A percentile compares a stretch with the other conserved stretches of the same genome.
phyloP scores from a whole-genome alignment of 2,329 filamentous ascomycete genomes.

The Neofusicoccum ribis region DNA sequence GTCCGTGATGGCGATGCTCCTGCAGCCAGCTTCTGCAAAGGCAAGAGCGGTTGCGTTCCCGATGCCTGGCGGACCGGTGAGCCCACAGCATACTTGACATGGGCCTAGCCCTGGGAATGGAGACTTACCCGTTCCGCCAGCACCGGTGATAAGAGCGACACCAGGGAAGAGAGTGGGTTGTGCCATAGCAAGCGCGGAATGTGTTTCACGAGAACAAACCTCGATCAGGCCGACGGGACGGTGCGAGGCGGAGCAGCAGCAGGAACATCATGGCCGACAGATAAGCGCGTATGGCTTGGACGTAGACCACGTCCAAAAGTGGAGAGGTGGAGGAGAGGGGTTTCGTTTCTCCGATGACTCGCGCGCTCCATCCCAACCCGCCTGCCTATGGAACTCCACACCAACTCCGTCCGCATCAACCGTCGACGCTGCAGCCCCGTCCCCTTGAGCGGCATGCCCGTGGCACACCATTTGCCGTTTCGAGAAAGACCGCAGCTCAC shows the following conservation, averaged over 20 bases:
- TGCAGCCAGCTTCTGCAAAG: conserved; percentile 54
- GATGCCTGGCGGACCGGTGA: conserved; percentile 47
- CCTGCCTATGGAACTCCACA: neutral
- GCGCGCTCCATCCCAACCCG: neutral
- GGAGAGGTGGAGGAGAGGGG: conserved; percentile 2
- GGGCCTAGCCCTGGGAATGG: too few species aligned
- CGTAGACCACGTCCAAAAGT: neutral
- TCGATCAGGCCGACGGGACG: too few species aligned
- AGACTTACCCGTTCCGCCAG: conserved; percentile 34
- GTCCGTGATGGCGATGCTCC: conserved; percentile 57
- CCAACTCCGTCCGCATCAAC: neutral
- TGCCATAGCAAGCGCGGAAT: neutral
- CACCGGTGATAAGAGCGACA: conserved; percentile 36
- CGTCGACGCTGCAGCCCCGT: too few species aligned
- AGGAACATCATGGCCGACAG: too few species aligned
- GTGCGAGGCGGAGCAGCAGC: too few species aligned
- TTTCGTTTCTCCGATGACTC: neutral
- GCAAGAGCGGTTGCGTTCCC: conserved; percentile 55
- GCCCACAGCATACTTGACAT: neutral
- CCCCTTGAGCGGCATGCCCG: too few species aligned
- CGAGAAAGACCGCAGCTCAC: too few species aligned
- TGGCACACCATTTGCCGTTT: too few species aligned
- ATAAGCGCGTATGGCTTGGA: neutral
- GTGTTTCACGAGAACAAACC: neutral
- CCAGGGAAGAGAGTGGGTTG: conserved; percentile 25